A percentile compares a stretch with the other conserved stretches of the same genome.
Evolutionary conservation across 352 stramenopile species (phyloP).

Genomic region (Globisporangium nagaii): DNA sequence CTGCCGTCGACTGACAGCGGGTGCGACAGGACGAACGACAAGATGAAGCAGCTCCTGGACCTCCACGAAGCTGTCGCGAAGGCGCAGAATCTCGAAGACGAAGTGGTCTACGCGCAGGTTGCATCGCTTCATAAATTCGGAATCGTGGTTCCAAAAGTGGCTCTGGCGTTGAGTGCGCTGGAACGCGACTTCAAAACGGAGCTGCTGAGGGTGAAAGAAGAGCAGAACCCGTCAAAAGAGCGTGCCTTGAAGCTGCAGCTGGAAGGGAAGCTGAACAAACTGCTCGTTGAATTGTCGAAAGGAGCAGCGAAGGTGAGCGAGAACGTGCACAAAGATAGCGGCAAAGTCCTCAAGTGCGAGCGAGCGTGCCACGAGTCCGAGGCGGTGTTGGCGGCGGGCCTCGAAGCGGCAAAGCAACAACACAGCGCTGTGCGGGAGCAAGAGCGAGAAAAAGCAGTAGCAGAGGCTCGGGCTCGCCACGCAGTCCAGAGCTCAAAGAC

Average conservation of each 20-base stretch:
- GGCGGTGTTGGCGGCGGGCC: slow-evolving; percentile 9
- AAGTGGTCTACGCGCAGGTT: slow-evolving; percentile 22
- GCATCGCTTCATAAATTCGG: slow-evolving; percentile 36
- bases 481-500: background rate
- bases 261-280: slow-evolving; percentile 22
- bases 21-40: background rate
- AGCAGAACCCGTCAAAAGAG: slow-evolving; percentile 60
- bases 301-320: slow-evolving; percentile 5
- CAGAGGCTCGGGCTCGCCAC: background rate
- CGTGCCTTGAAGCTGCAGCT: slow-evolving; percentile 30
- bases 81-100: slow-evolving; percentile 53
- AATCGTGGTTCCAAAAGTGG: slow-evolving; percentile 31
- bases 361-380: slow-evolving; percentile 8
- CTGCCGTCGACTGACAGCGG: background rate
- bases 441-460: background rate
- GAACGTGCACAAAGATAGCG: slow-evolving; percentile 8
- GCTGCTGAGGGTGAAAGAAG: slow-evolving; percentile 30
- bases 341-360: slow-evolving; percentile 24
- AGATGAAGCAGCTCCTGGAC: slow-evolving; percentile 22
- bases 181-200: slow-evolving; percentile 39
- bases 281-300: slow-evolving; percentile 18
- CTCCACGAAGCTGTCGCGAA: slow-evolving; percentile 35
- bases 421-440: slow-evolving; percentile 1
- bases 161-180: slow-evolving; percentile 28
- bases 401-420: slow-evolving; percentile 21